A percentile compares a stretch with the other conserved stretches of the same genome.
phyloP scores from a whole-genome alignment of 164 flowering plant genomes.

The Tetracentron sinense region DNA sequence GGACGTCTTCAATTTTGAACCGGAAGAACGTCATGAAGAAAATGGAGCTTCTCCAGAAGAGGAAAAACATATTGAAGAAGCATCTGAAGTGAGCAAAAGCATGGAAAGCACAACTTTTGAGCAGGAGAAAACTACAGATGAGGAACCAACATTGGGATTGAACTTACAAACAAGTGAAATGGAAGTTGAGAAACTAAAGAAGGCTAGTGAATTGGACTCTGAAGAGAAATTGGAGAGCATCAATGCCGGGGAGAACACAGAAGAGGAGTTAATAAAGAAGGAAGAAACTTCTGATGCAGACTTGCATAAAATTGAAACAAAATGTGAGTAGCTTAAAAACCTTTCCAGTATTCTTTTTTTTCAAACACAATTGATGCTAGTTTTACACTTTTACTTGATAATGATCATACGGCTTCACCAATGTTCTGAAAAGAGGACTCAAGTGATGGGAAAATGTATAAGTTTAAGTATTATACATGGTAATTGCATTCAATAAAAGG shows the following conservation, averaged over 20 bases:
- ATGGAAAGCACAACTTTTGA: conserved; percentile 6
- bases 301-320: conserved; percentile 9
- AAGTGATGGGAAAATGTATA: not conserved
- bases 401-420: no score
- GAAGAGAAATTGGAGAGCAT: conserved; percentile 4
- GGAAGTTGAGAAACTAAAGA: conserved; percentile 3
- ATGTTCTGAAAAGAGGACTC: not conserved
- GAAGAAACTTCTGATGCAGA: conserved; percentile 8
- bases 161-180: conserved; percentile 15
- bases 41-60: conserved; percentile 8
- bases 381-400: no score
- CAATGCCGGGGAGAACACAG: not conserved
- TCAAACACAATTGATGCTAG: not conserved
- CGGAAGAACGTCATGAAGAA: conserved; percentile 15
- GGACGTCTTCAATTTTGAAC: conserved; percentile 8
- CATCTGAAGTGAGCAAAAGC: conserved; percentile 1
- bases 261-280: conserved; percentile 3
- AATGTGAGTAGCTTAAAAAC: conserved; percentile 11
- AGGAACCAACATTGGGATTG: not conserved
- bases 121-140: conserved; percentile 12
- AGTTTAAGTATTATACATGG: not conserved
- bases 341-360: not conserved
- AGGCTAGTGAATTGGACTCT: conserved; percentile 2
- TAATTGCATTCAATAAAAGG: not conserved
- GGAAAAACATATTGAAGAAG: conserved; percentile 10